phyloP scores from a whole-genome alignment of 352 stramenopile genomes.

The Thalassiosira livingstoniorum region DNA sequence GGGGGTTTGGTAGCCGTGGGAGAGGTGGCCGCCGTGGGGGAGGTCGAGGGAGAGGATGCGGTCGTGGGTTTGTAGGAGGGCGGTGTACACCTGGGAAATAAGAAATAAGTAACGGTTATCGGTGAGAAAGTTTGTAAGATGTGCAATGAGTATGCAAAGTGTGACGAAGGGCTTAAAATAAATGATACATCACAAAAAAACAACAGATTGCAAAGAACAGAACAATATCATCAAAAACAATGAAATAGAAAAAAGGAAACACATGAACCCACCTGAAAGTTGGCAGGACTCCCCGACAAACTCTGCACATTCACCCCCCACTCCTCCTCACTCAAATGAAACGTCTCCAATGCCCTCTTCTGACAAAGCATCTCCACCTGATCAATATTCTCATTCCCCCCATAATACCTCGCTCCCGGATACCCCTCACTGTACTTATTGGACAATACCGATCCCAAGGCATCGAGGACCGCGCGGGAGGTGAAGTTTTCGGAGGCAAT shows the following conservation, averaged over 20 bases:
- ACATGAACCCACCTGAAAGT: constrained; percentile 92
- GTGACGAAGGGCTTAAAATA: too few species aligned
- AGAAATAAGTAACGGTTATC: constrained; percentile 5
- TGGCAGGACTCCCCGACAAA: constrained; percentile 97
- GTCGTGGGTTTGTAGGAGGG: constrained; percentile 97
- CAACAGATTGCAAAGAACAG: constrained; percentile 1
- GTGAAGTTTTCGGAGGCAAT: constrained; percentile 99
- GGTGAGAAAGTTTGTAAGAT: background rate
- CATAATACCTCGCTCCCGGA: constrained; percentile 96
- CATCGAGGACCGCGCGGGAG: constrained; percentile 96
- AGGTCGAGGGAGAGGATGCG: constrained; percentile 98
- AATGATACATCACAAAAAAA: too few species aligned
- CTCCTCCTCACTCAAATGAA: constrained; percentile 94
- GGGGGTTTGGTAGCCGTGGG: constrained; percentile 97
- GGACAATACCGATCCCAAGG: constrained; percentile 97
- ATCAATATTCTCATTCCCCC: constrained; percentile 99
- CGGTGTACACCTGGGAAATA: constrained; percentile 92
- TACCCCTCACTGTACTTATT: constrained; percentile 97
- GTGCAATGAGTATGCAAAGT: background rate
- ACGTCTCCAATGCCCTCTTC: constrained; percentile 95
- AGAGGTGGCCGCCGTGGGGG: constrained; percentile 97
- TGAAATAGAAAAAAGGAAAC: constrained; percentile 9
- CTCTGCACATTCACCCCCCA: constrained; percentile 97
- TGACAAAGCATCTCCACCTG: constrained; percentile 98
- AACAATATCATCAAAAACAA: constrained; percentile 16